Evolutionary conservation across 2,329 filamentous ascomycete species (phyloP), one percentile per base, ranked within the genome.

Genomic region (Arthrinium phaeospermum): DNA sequence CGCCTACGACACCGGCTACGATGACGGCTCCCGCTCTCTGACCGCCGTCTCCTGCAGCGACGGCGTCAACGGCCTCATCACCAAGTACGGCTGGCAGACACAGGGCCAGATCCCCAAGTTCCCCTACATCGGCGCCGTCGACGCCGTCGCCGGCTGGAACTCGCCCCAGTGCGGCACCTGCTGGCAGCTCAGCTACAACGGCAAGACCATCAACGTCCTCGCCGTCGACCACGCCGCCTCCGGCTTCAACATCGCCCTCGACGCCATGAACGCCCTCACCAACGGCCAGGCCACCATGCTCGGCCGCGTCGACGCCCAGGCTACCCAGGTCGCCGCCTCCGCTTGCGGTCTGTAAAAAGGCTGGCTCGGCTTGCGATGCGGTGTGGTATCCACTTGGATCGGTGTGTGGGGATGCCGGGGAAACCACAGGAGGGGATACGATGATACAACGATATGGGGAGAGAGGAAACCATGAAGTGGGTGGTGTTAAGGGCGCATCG

Each of bases 1-100:
- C 78, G 92, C 91, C 75, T 96, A 91, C 82, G 93, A 95, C 83
- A 83, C 84, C 27, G 90, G 87, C 79, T 96, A 94, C 83, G 93
- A 95, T 79, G 84, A 91, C 74, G 80, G 80, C 67, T 75, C 76
- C 73, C 87, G 90, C 72, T 85, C 88, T 64, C 80, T 95, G 71
- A 85, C 82, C 46, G 80, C 78, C 6, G 86, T 94, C 64, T 80
- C 91, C 74, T 94, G 92, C 88, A 92, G 90, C 45, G 90, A 94
- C 78, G 92, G 92, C 71, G 67, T 74, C 74, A 91, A 93, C 82
- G 92, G 92, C 72, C 86, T 94, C 74, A 89, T 89, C 74, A 90
- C 87, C 77, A 87, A 85, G 77, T 89, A 89, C 83, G 85, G 85
- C 76, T 93, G 88, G 89, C 79, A 82, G 70, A 89, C 82, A 0